Conservation (phyloP, 2,329 filamentous ascomycete species). For the Orbilia brochopaga region DNA sequence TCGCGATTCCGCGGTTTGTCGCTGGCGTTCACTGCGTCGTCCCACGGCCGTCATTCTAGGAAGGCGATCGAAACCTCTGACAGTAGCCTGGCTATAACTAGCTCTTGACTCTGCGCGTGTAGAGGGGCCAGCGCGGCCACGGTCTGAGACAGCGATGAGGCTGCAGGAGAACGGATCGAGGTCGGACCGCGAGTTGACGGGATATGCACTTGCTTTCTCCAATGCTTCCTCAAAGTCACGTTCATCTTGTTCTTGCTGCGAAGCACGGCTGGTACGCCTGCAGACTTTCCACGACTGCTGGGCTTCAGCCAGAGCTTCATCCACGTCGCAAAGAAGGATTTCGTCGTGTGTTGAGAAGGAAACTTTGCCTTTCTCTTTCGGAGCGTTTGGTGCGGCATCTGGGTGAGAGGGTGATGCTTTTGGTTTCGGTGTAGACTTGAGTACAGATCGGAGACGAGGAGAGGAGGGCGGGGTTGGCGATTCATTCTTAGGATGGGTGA, state of each 20-base stretch:
- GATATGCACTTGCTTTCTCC: constrained; percentile 16
- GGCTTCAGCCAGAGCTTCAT: constrained; percentile 21
- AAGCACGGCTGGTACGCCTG: neutral
- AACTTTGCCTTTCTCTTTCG: constrained; percentile 7
- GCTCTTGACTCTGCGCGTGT: too few relatives aligned
- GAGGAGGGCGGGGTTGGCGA: neutral
- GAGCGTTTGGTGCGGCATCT: neutral
- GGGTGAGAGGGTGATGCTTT: too few relatives aligned
- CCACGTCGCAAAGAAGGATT: constrained; percentile 13
- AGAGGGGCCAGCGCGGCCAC: too few relatives aligned
- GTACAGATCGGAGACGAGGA: constrained; percentile 11
- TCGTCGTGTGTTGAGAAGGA: constrained; percentile 29
- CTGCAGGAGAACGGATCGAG: neutral
- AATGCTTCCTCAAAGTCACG: neutral
- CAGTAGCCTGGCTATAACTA: too few relatives aligned
- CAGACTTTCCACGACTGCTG: constrained; percentile 18
- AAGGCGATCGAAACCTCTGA: too few relatives aligned
- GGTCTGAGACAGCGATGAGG: too few relatives aligned
- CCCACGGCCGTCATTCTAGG: neutral
- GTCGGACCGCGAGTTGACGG: too few relatives aligned
- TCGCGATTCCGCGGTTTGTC: neutral
- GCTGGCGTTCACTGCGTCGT: neutral
- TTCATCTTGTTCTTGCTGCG: constrained; percentile 6
- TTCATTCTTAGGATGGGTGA: neutral
- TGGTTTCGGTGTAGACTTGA: neutral